Evolutionary conservation across 2,329 filamentous ascomycete species (phyloP).

Genomic region (Hymenoscyphus infarciens): DNA sequence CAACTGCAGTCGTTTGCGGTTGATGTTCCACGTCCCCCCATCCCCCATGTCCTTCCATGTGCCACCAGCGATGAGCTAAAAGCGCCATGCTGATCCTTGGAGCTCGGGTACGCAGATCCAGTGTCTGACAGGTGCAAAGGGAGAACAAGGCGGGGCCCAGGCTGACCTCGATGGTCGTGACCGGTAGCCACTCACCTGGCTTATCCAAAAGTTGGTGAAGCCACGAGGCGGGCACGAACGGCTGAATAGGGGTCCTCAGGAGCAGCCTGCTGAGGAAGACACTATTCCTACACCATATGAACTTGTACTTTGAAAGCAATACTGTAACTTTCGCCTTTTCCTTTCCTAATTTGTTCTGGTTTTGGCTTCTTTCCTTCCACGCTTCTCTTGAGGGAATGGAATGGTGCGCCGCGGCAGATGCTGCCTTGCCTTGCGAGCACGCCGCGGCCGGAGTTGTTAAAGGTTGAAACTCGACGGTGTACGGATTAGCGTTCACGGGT

Average conservation of each 20-base stretch:
- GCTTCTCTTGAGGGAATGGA: background rate
- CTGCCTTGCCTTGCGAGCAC: background rate
- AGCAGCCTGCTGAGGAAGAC: background rate
- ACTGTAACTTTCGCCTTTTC: background rate
- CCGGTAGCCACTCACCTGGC: conserved; percentile 22
- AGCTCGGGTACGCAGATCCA: conserved; percentile 34
- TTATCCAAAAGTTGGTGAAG: conserved; percentile 2
- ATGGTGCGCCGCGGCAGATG: background rate
- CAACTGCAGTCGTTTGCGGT: conserved; percentile 10
- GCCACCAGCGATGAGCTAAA: conserved; percentile 30
- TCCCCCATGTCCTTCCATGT: conserved; percentile 18
- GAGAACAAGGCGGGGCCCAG: conserved; percentile 11
- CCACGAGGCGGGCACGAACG: conserved; percentile 16
- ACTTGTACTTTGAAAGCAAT: background rate
- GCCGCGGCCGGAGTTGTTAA: background rate
- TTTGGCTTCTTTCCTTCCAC: background rate
- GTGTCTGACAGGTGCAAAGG: conserved; percentile 28
- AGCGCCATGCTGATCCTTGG: conserved; percentile 33
- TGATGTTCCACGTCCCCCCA: conserved; percentile 16
- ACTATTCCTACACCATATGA: background rate
- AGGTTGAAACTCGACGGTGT: background rate
- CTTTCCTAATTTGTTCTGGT: background rate
- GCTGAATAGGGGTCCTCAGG: too few species aligned
- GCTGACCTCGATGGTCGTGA: conserved; percentile 10
- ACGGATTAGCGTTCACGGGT: background rate